A percentile compares a stretch with the other conserved stretches of the same genome.
These are phyloP conservation scores for Podospora bellae-mahoneyi DNA, from an alignment of 495 filamentous ascomycete species.

Conservation along the genomic window DNA sequence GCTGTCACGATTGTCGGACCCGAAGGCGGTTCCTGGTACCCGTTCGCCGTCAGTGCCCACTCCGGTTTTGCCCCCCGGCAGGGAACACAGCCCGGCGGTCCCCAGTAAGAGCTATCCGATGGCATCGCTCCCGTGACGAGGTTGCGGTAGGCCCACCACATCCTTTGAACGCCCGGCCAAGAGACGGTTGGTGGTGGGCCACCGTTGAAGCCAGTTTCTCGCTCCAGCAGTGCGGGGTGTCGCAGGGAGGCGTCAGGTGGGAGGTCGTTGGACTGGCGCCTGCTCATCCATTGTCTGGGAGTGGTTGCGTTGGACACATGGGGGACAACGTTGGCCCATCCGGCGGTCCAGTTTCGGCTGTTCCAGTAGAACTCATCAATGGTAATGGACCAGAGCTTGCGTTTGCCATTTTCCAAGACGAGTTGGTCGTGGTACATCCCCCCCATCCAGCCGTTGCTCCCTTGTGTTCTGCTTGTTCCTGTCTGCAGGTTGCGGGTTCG, in stretches of 20 bases:
- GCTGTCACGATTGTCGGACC: background rate
- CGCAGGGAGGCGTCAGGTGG: background rate
- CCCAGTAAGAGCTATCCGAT: background rate
- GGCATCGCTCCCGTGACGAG: background rate
- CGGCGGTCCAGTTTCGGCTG: conserved; percentile 15
- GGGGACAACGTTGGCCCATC: conserved; percentile 16
- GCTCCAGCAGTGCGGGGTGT: background rate
- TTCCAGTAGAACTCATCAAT: conserved; percentile 30
- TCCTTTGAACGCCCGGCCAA: background rate
- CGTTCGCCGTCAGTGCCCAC: conserved; percentile 5
- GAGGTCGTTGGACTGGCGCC: background rate
- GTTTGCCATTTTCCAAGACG: conserved; percentile 18
- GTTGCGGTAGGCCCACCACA: conserved; percentile 6
- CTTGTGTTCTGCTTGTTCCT: conserved; percentile 8
- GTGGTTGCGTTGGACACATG: background rate
- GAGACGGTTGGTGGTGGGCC: background rate
- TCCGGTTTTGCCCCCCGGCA: conserved; percentile 5
- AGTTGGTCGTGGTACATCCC: conserved; percentile 28
- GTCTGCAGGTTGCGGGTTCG: conserved; percentile 20
- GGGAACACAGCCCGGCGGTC: conserved; percentile 3
- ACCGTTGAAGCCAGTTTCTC: conserved; percentile 7
- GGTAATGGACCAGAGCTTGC: conserved; percentile 21
- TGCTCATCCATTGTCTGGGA: background rate
- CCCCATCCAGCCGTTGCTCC: conserved; percentile 15
- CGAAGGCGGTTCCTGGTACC: conserved; percentile 6